Percentiles rank a stretch among this genome's conserved stretches.
Conservation (phyloP, 2,329 filamentous ascomycete genomes). For the Rosellinia necatrix region DNA sequence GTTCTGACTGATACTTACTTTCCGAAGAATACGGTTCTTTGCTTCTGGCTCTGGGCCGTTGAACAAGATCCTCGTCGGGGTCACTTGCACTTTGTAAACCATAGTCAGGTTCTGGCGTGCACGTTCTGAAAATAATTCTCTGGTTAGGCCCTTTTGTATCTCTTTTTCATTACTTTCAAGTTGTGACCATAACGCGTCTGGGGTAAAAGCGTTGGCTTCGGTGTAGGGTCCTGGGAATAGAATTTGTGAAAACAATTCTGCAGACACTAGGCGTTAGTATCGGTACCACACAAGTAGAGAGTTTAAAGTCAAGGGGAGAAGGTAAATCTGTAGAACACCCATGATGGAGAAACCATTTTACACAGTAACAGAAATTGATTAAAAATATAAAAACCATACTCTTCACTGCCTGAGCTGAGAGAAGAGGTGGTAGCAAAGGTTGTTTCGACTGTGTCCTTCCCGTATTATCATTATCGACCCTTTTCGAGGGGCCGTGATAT, state of each 20-base stretch:
- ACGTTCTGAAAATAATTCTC: slow-evolving; percentile 36
- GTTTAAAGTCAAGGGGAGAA: background rate
- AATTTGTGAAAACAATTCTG: slow-evolving; percentile 54
- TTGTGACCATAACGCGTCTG: slow-evolving; percentile 35
- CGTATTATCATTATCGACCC: background rate
- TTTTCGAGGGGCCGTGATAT: slow-evolving; percentile 2
- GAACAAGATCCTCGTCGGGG: slow-evolving; percentile 61
- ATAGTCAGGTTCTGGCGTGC: slow-evolving; percentile 49
- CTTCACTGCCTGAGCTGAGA: slow-evolving; percentile 54
- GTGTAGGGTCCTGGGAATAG: slow-evolving; percentile 58
- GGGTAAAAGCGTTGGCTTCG: slow-evolving; percentile 48
- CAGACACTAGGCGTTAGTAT: background rate
- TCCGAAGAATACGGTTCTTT: slow-evolving; percentile 73
- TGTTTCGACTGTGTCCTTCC: slow-evolving; percentile 23
- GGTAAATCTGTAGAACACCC: no score
- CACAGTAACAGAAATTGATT: background rate
- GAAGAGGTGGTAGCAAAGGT: slow-evolving; percentile 39
- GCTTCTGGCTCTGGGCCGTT: slow-evolving; percentile 68
- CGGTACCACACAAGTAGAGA: background rate
- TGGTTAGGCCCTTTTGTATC: slow-evolving; percentile 36
- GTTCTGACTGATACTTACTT: no score
- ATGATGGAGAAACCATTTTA: background rate
- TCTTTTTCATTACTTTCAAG: slow-evolving; percentile 50
- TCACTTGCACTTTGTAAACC: slow-evolving; percentile 62
- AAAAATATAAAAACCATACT: slow-evolving; percentile 11